Percentiles rank a stretch among this genome's conserved stretches.
Conservation (phyloP, 805 yeast genomes). For the Starmerella stigmatis region DNA sequence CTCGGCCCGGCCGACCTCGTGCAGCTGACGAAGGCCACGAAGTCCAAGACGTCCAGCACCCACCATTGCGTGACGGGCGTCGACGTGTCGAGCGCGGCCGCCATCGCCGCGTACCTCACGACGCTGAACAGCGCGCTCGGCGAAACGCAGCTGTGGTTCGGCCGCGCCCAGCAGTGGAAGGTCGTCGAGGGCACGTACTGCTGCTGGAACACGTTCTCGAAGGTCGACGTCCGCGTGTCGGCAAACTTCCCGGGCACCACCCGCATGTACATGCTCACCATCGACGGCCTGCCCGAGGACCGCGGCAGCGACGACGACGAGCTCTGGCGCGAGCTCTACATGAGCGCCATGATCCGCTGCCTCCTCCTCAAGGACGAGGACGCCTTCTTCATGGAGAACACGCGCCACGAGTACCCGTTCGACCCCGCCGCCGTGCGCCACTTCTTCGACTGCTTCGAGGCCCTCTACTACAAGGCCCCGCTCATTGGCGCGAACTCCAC, state of each 20-base stretch:
- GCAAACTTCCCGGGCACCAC: constrained; percentile 44
- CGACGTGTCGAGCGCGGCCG: constrained; percentile 43
- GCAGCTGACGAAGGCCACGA: constrained; percentile 37
- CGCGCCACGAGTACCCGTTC: constrained; percentile 70
- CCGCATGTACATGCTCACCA: constrained; percentile 31
- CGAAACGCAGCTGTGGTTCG: constrained; percentile 63
- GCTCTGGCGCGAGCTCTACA: constrained; percentile 41
- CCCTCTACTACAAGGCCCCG: constrained; percentile 55
- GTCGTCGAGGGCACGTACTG: constrained; percentile 37
- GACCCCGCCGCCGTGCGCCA: constrained; percentile 39
- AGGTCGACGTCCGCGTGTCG: constrained; percentile 62
- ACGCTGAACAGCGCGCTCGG: constrained; percentile 38
- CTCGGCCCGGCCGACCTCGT: constrained; percentile 70
- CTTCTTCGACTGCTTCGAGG: constrained; percentile 57
- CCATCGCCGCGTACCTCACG: constrained; percentile 47
- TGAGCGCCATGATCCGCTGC: constrained; percentile 65
- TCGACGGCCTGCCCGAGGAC: constrained; percentile 20
- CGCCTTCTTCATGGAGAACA: constrained; percentile 65
- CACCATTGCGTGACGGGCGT: constrained; percentile 47
- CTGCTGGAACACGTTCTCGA: constrained; percentile 61
- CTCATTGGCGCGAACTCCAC: constrained; percentile 58
- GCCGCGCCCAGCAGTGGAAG: constrained; percentile 40
- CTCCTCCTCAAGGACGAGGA: constrained; percentile 72
- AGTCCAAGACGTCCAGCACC: constrained; percentile 41
- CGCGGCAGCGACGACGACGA: constrained; percentile 31